Base-by-base conservation (phyloP, 116 monocot genomes). In the Phalaenopsis hybrid region DNA sequence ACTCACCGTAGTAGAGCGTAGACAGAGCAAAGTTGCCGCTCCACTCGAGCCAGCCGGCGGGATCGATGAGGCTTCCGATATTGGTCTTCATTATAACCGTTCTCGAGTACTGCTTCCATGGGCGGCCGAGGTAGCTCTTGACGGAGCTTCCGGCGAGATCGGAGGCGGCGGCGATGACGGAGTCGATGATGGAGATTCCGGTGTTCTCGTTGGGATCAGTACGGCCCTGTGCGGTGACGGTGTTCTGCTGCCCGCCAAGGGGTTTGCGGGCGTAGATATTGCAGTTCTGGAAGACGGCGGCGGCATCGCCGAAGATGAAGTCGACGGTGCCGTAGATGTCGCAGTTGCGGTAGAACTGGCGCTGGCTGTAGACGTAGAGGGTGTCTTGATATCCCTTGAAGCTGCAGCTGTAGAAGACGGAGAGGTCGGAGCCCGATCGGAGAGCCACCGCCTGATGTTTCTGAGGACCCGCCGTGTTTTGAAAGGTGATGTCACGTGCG, bases 201-300 rank as follows among this genome's bases (percentile, higher is more conserved):
- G 90, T 88, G 84, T 90, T 90, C 80, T 90, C 88, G 69, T 90
- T 90, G 1, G 88, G 86, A 86, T 88, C 90, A 5, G 86, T 75
- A 0, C 90, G 70, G 9, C 88, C 88, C 43, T 90, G 90, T 3
- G 90, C 90, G 10, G 88, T 90, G 51, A 90, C 78, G 33, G 84
- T 86, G 80, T 90, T 90, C 86, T 86, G 45, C 57, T 90, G 90
- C 50, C 49, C 43, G 68, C 41, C 45, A 78, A 88, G 59, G 18
- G 90, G 90, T 37, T 76, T 86, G 25, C 88, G 13, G 20, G 80
- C 77, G 74, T 84, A 88, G 0, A 90, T 82, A 50, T 83, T 81
- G 63, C 83, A 87, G 78, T 33, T 74, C 37, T 84, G 83, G 20
- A 81, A 79, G 74, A 31, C 31, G 0, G 31, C 31, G 31, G 31